phyloP scores from a whole-genome alignment of 371 early-diverging fungal species.

The Mortierella sp. region DNA sequence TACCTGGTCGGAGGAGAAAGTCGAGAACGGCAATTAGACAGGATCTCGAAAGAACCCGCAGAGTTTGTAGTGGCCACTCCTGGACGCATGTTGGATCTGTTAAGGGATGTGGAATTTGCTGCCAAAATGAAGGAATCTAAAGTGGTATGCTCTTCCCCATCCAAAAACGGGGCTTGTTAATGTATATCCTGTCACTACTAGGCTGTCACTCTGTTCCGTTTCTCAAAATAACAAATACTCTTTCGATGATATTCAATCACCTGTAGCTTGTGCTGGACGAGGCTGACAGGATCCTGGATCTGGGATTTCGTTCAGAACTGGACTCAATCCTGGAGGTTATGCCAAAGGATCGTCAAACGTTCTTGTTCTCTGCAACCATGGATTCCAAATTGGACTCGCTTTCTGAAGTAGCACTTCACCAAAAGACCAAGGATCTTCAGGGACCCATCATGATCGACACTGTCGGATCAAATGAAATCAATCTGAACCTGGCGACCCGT shows the following conservation, averaged over 20 bases:
- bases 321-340: conserved; percentile 80
- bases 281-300: conserved; percentile 97
- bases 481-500: conserved; percentile 76
- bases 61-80: conserved; percentile 97
- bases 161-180: too few species aligned
- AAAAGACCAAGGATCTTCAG: conserved; percentile 29
- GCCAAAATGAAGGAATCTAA: conserved; percentile 68
- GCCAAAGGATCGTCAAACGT: conserved; percentile 91
- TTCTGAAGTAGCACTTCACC: conserved; percentile 71
- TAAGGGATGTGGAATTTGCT: conserved; percentile 72
- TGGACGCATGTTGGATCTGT: conserved; percentile 92
- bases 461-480: conserved; percentile 84
- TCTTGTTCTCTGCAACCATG: conserved; percentile 98
- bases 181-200: too few species aligned
- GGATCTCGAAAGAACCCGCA: conserved; percentile 68
- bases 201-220: too few species aligned
- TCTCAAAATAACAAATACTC: too few species aligned
- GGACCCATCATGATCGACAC: conserved; percentile 83
- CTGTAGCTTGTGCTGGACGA: conserved; percentile 98
- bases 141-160: too few species aligned
- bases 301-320: conserved; percentile 96
- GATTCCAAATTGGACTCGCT: conserved; percentile 85
- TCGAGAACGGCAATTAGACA: conserved; percentile 66
- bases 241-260: too few species aligned
- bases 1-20: conserved; percentile 94